Evolutionary conservation across 495 filamentous ascomycete genomes (phyloP).

Genomic region (Neurospora sp.): DNA sequence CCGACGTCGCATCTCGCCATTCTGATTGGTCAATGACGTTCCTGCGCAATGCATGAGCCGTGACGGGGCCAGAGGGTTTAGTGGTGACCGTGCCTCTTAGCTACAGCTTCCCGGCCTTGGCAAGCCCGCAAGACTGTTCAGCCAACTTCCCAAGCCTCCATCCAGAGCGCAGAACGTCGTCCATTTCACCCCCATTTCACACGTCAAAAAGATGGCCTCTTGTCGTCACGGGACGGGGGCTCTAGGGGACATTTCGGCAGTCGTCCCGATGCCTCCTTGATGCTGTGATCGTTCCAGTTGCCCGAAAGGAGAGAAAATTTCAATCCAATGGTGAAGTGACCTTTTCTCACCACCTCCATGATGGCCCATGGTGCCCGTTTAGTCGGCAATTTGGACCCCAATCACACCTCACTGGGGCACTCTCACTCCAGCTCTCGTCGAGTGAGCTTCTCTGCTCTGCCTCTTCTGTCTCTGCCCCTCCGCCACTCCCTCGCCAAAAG

Average conservation of each 20-base stretch:
- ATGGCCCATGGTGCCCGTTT: background rate
- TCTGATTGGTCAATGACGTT: constrained; percentile 9
- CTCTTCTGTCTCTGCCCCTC: background rate
- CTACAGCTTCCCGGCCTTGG: constrained; percentile 6
- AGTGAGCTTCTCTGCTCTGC: background rate
- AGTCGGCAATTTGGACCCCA: constrained; percentile 8
- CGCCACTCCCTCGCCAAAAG: background rate
- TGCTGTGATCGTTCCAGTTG: background rate
- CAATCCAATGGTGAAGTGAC: background rate
- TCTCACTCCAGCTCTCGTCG: background rate
- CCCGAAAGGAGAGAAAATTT: background rate
- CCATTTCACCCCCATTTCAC: background rate
- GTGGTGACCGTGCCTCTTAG: constrained; percentile 2
- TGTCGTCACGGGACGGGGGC: constrained; percentile 1
- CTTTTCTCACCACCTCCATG: background rate
- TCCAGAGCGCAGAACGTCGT: background rate
- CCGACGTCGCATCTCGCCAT: background rate
- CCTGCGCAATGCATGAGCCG: constrained; percentile 6
- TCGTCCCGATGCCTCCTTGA: background rate
- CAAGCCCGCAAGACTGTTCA: background rate
- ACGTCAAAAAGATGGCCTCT: background rate
- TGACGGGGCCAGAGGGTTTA: background rate
- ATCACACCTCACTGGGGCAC: constrained; percentile 4
- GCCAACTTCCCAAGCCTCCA: background rate
- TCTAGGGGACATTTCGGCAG: background rate